Percentiles rank a stretch among this genome's conserved stretches.
phyloP scores from a whole-genome alignment of 2,329 filamentous ascomycete species.

The Allantophomopsis cytisporea region DNA sequence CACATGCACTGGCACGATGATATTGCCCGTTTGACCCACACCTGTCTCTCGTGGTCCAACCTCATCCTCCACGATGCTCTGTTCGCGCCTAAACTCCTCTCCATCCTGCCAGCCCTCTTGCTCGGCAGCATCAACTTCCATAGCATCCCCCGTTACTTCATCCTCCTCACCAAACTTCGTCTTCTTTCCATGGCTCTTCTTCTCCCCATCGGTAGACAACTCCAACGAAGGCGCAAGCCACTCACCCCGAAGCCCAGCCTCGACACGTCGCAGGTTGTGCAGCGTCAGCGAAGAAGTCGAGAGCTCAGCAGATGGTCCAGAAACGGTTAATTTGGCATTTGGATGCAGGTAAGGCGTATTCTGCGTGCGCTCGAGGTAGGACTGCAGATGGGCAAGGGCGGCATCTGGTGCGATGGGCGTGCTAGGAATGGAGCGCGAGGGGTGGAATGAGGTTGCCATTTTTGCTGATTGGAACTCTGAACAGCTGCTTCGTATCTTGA shows the following conservation, averaged over 20 bases:
- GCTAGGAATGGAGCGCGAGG: constrained; percentile 11
- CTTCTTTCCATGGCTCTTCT: too few relatives aligned
- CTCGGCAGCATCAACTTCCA: not conserved
- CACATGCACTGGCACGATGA: constrained; percentile 25
- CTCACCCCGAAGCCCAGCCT: constrained; percentile 35
- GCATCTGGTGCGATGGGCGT: constrained; percentile 12
- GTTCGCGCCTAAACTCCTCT: constrained; percentile 20
- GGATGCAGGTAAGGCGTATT: constrained; percentile 15
- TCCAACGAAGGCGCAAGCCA: constrained; percentile 27
- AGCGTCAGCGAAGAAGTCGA: constrained; percentile 26
- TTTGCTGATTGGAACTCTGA: too few relatives aligned
- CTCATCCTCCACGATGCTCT: constrained; percentile 15
- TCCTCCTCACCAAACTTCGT: constrained; percentile 1
- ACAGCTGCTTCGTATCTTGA: too few relatives aligned
- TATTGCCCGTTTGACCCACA: constrained; percentile 21
- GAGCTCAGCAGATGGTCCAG: constrained; percentile 14
- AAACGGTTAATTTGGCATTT: constrained; percentile 18
- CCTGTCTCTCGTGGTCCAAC: constrained; percentile 6
- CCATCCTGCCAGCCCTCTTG: constrained; percentile 20
- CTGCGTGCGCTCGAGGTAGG: constrained; percentile 14
- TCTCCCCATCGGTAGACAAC: constrained; percentile 14
- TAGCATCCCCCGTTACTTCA: not conserved
- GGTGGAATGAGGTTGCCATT: constrained; percentile 13
- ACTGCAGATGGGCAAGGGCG: constrained; percentile 16
- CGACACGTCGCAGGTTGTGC: constrained; percentile 36